Evolutionary conservation across 805 yeast genomes (phyloP).

Genomic region (Debaryomyces prosopidis): DNA sequence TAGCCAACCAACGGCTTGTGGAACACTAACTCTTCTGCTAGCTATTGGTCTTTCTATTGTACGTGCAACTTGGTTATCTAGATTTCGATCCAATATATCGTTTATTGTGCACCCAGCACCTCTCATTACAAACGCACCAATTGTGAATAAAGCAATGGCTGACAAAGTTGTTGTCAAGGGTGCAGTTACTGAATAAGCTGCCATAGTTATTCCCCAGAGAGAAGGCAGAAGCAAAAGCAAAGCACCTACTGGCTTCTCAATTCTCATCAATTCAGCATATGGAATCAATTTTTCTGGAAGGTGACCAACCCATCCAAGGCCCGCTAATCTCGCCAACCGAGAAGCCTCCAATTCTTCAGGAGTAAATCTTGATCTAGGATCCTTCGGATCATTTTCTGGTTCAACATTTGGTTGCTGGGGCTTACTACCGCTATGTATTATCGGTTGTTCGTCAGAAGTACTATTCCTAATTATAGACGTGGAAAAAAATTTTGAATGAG

Average conservation of each 20-base stretch:
- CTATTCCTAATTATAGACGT: too few species aligned
- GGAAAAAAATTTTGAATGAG: too few species aligned
- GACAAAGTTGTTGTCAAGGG: conserved; percentile 61
- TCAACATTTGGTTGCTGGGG: neutral
- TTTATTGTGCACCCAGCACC: conserved; percentile 98
- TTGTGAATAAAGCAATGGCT: conserved; percentile 69
- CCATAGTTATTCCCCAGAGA: conserved; percentile 91
- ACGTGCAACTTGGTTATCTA: conserved; percentile 84
- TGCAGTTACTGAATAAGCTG: conserved; percentile 72
- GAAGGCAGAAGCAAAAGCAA: conserved; percentile 81
- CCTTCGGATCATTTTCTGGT: neutral
- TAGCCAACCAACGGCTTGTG: conserved; percentile 69
- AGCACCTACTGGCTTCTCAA: conserved; percentile 97
- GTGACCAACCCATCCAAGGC: conserved; percentile 48
- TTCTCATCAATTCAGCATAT: conserved; percentile 85
- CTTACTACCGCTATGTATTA: too few species aligned
- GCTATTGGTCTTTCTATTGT: conserved; percentile 94
- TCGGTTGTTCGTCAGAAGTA: too few species aligned
- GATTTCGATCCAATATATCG: conserved; percentile 79
- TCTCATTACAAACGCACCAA: conserved; percentile 89
- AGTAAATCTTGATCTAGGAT: conserved; percentile 17
- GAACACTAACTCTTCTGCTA: conserved; percentile 71
- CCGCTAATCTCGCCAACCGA: conserved; percentile 47
- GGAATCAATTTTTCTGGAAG: conserved; percentile 81
- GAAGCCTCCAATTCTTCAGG: conserved; percentile 52